Evolutionary conservation across 179 eudicot species (phyloP), one percentile per base, ranked within the genome.

Genomic region (Amaranthus tricolor): DNA sequence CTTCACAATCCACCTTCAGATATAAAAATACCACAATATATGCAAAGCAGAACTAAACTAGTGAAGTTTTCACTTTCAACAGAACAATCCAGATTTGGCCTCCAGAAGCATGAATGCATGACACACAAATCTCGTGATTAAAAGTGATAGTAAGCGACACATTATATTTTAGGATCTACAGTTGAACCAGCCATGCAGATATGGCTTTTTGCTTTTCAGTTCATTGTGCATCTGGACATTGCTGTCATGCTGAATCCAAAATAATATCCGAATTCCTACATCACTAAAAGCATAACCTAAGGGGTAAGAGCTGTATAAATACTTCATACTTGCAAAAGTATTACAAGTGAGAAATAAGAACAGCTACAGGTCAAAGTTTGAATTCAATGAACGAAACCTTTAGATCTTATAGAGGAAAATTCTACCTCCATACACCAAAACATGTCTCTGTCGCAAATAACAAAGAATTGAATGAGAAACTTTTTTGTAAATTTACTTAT

Each of bases 71-170:
- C 4, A 17, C 54, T 44, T 59, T 17, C 12, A 17, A 21, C 31
- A 59, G 21, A n/a, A 12, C 19, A 60, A 51, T 53, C 57, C 20
- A 19, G 20, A 4, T 20, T 12, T 68, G 21, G 59, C 12, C 43
- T 68, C 48, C 24, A 69, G 15, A 40, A 54, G 72, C 72, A 61
- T 70, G n/a, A 51, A 61, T 44, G 4, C 17, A 59, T 50, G 40
- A 51, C n/a, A 62, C 19, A 0, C 57, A 62, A 63, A 62, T 5
- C 13, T 54, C 21, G 19, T 43, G 16, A 63, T 15, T 63, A 43
- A 63, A 62, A 31, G n/a, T 15, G 49, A 15, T 13, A 15, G 16
- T 31, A 5, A 44, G 48, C 31, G 15, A 43, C 47, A 77, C n/a
- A 70, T 15, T 19, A 44, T 50, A 45, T 13, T 62, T 14, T 53